Evolutionary conservation across 2,329 filamentous ascomycete species (phyloP), one percentile per base, ranked within the genome.

Genomic region (Teratosphaeria destructans): DNA sequence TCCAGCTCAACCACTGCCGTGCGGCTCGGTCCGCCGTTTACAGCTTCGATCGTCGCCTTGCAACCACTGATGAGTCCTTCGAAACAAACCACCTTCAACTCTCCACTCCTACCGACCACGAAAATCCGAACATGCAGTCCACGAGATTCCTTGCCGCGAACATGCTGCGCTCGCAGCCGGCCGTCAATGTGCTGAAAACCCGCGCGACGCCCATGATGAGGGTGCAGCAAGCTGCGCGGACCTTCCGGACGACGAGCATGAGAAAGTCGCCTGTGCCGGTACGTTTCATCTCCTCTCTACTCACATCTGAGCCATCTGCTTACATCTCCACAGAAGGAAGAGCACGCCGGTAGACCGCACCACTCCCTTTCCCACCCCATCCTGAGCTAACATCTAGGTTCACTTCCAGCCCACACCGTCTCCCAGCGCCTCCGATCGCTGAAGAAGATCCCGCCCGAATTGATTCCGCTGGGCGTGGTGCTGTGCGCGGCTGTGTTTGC

Each of bases 351-450:
- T 86, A 82, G 66, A 78, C 64, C n/a, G 23, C 49, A 5, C n/a
- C 57, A 7, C 54, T 34, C 39, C 12, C n/a, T 12, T 3, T 26
- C 16, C 5, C 60, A 8, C 14, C 37, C 27, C 14, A 29, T 2
- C 26, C 52, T 52, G 16, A 27, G 14, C 58, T 53, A 60, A 65
- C 58, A 61, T 59, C 61, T 55, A 49, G 34, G 34, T 54, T 12
- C 57, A 19, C 4, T 19, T 23, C 66, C 69, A 99, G 94, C 90
- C 75, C 94, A 97, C 81, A 96, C 93, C 71, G 85, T 97, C 77
- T 96, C 93, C 67, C 94, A 97, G 82, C 90, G 93, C 75, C 82
- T 99, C 71, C 89, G 92, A 75, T 87, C 85, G 74, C 82, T 96
- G 73, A 92, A 88, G 83, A 86, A 86, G 79, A 88, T 97, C 73